Conservation (phyloP, 331 rosid species). For the Arachis monticola region DNA sequence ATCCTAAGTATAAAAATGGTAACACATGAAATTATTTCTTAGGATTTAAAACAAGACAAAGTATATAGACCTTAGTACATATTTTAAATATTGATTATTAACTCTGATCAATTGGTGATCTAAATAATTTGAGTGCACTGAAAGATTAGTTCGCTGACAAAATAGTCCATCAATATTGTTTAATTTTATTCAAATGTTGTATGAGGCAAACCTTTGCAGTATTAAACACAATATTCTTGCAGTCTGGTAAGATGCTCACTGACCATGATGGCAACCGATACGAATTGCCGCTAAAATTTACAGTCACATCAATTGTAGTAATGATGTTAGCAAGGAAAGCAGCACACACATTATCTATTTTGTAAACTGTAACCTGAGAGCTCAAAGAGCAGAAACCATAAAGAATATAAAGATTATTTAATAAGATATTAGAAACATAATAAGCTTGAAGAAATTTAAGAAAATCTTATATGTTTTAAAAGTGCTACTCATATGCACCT, state of each 20-base stretch:
- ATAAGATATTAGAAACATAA: too few relatives aligned
- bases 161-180: too few relatives aligned
- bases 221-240: constrained; percentile 88
- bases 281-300: constrained; percentile 75
- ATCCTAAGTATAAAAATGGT: neutral
- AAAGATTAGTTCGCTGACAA: too few relatives aligned
- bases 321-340: constrained; percentile 50
- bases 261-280: constrained; percentile 96
- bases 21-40: neutral
- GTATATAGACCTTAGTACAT: neutral
- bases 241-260: constrained; percentile 97
- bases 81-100: neutral
- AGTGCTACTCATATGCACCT: constrained; percentile 46
- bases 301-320: constrained; percentile 67
- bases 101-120: neutral
- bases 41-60: constrained; percentile 12
- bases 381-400: too few relatives aligned
- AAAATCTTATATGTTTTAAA: neutral
- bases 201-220: too few relatives aligned
- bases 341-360: too few relatives aligned
- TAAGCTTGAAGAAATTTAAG: too few relatives aligned
- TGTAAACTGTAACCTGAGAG: too few relatives aligned
- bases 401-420: too few relatives aligned
- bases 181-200: constrained; percentile 1
- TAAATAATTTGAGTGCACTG: too few relatives aligned